Percentiles rank a stretch among this genome's conserved stretches.
Conservation (phyloP, 495 filamentous ascomycete species). For the Immersiella caudata region DNA sequence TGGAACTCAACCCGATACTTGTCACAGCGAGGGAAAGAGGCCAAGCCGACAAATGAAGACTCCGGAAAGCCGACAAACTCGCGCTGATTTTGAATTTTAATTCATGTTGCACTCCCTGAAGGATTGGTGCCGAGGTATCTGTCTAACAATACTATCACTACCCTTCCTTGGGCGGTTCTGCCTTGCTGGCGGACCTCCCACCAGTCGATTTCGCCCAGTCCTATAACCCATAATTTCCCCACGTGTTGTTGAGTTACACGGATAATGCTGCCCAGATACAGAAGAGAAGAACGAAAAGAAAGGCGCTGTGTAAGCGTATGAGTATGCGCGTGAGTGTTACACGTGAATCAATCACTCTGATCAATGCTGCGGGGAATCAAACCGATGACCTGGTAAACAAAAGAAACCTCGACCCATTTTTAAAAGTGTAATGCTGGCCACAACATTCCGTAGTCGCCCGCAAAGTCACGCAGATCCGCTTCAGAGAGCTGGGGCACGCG, state of each 20-base stretch:
- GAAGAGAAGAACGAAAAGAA: background rate
- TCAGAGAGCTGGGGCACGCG: slow-evolving; percentile 14
- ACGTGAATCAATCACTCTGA: slow-evolving; percentile 5
- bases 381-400: slow-evolving; percentile 3
- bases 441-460: slow-evolving; percentile 39
- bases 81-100: background rate
- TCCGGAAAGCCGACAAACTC: background rate
- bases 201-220: slow-evolving; percentile 1
- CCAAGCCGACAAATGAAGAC: background rate
- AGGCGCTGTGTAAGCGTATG: background rate
- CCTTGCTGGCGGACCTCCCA: slow-evolving; percentile 4
- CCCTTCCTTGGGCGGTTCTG: slow-evolving; percentile 7
- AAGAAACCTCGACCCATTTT: slow-evolving; percentile 10
- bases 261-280: background rate
- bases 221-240: background rate
- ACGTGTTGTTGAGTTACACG: background rate
- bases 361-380: slow-evolving; percentile 5
- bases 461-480: slow-evolving; percentile 25
- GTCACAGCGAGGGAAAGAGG: slow-evolving; percentile 13
- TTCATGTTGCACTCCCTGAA: background rate
- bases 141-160: slow-evolving; percentile 14
- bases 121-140: slow-evolving; percentile 15
- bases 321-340: background rate
- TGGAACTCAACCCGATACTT: slow-evolving; percentile 2
- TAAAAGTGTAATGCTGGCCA: slow-evolving; percentile 42